phyloP scores from a whole-genome alignment of 1,139 yeast species.

The Saccharomyces hybrid region DNA sequence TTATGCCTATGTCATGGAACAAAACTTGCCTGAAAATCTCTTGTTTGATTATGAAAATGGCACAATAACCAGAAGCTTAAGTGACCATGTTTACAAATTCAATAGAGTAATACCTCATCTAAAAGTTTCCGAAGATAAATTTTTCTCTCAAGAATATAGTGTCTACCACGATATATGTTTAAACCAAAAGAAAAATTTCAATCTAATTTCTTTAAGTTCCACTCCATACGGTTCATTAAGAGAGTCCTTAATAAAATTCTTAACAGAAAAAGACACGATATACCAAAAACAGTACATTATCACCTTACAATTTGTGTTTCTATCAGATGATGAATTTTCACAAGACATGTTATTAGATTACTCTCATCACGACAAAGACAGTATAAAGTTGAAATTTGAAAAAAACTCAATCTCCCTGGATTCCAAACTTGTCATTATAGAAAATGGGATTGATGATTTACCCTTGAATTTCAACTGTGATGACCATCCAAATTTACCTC shows the following conservation, averaged over 20 bases:
- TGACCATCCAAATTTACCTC: slow-evolving; percentile 1
- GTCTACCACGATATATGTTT: slow-evolving; percentile 25
- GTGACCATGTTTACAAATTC: slow-evolving; percentile 6
- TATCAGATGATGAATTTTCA: slow-evolving; percentile 19
- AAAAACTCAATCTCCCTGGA: slow-evolving; percentile 19
- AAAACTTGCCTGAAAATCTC: slow-evolving; percentile 2
- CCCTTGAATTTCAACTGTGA: slow-evolving; percentile 3
- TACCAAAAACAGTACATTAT: slow-evolving; percentile 11
- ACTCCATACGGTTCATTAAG: slow-evolving; percentile 12
- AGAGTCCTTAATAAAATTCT: slow-evolving; percentile 12
- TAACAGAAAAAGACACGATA: slow-evolving; percentile 6
- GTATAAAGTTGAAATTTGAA: slow-evolving; percentile 20
- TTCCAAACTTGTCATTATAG: slow-evolving; percentile 11
- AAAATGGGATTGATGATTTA: slow-evolving; percentile 8
- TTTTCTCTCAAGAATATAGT: slow-evolving; percentile 17
- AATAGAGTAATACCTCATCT: slow-evolving; percentile 4
- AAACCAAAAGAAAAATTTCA: slow-evolving; percentile 17
- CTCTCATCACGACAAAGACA: slow-evolving; percentile 6
- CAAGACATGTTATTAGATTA: slow-evolving; percentile 13
- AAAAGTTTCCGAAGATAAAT: slow-evolving; percentile 11
- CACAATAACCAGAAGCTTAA: slow-evolving; percentile 1
- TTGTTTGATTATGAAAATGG: slow-evolving; percentile 16
- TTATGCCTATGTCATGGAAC: slow-evolving; percentile 20
- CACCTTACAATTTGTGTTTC: slow-evolving; percentile 17
- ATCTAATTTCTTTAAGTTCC: slow-evolving; percentile 21